Percentiles rank a stretch among this genome's conserved stretches.
Conservation (phyloP, 2,329 filamentous ascomycete genomes). For the Fusarium protoensiforme region DNA sequence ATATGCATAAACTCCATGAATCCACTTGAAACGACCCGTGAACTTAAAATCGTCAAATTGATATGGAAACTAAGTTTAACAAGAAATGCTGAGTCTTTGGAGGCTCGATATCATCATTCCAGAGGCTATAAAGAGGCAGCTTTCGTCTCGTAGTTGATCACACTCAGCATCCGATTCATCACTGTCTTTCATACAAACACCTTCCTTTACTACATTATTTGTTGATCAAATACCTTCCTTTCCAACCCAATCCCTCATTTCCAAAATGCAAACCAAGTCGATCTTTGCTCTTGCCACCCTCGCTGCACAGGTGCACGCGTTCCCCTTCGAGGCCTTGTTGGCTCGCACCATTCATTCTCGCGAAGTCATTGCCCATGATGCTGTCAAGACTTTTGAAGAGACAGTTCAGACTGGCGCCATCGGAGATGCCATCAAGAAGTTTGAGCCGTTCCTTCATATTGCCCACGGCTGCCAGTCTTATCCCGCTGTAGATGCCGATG, state of each 20-base stretch:
- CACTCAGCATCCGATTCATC: background rate
- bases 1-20: background rate
- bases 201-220: background rate
- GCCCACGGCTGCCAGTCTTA: constrained; percentile 71
- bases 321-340: background rate
- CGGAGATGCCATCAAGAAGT: constrained; percentile 44
- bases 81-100: background rate
- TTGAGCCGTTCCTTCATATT: constrained; percentile 51
- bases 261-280: background rate
- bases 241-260: background rate
- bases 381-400: constrained; percentile 40
- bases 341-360: constrained; percentile 8
- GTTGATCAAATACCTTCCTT: background rate
- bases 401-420: constrained; percentile 38
- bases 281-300: constrained; percentile 1
- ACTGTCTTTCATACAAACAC: background rate
- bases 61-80: background rate
- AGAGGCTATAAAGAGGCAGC: background rate
- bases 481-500: constrained; percentile 66
- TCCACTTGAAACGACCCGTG: background rate
- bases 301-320: constrained; percentile 3
- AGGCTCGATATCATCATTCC: background rate
- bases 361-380: constrained; percentile 41
- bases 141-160: background rate
- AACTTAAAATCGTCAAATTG: background rate